phyloP scores from a whole-genome alignment of 768 basidiomycete genomes.

The Mrakia blollopis region DNA sequence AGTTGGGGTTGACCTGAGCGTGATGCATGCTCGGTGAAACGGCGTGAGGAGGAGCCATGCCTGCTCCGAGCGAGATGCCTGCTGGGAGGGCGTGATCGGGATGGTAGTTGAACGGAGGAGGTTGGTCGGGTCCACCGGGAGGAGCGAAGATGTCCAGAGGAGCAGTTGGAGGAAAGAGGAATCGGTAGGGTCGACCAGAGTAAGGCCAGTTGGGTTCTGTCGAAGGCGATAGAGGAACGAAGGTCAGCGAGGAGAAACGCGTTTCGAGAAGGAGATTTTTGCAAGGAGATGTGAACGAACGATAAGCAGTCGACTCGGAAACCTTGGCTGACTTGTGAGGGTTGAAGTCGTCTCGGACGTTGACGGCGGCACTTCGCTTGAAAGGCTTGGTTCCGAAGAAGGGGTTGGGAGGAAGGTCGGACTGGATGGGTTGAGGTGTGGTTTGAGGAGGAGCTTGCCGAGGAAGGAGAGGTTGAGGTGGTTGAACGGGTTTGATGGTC shows the following conservation, averaged over 20 bases:
- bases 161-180: slow-evolving; percentile 23
- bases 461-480: slow-evolving; percentile 59
- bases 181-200: slow-evolving; percentile 19
- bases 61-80: slow-evolving; percentile 1
- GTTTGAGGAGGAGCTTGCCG: slow-evolving; percentile 51
- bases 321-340: slow-evolving; percentile 87
- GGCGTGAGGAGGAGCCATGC: slow-evolving; percentile 17
- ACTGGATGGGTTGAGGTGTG: slow-evolving; percentile 39
- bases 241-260: too few species aligned
- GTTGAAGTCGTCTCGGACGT: slow-evolving; percentile 95
- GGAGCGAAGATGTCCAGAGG: slow-evolving; percentile 6
- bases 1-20: slow-evolving; percentile 16
- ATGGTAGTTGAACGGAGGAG: not conserved
- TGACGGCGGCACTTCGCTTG: slow-evolving; percentile 65
- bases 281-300: slow-evolving; percentile 51
- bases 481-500: slow-evolving; percentile 47
- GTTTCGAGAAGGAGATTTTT: too few species aligned
- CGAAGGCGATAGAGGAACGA: too few species aligned
- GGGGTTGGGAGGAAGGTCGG: slow-evolving; percentile 51
- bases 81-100: not conserved
- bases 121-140: not conserved
- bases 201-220: slow-evolving; percentile 30
- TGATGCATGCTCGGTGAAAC: slow-evolving; percentile 25
- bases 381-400: slow-evolving; percentile 76
- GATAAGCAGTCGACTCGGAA: slow-evolving; percentile 63